These are phyloP conservation scores for Fusarium sp. DNA, from an alignment of 2,329 filamentous ascomycete species.

Conservation along the genomic window DNA sequence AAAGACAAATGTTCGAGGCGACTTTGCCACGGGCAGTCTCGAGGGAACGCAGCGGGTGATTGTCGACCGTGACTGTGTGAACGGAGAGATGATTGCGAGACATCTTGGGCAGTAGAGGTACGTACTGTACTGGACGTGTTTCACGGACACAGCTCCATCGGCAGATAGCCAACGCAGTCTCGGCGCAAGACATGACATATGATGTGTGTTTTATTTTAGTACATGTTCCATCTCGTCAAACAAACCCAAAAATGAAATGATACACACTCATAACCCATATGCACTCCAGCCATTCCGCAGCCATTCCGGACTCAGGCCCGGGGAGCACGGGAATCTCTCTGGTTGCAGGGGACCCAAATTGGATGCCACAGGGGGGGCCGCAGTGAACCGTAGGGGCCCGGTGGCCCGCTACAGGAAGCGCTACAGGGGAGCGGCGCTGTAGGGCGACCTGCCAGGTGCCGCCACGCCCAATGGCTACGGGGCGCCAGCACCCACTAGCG, in stretches of 20 bases:
- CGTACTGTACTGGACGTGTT: neutral
- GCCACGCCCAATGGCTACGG: slow-evolving; percentile 13
- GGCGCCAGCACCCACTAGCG: slow-evolving; percentile 10
- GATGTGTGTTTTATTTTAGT: neutral
- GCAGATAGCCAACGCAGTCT: neutral
- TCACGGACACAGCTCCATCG: slow-evolving; percentile 7
- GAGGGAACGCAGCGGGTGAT: slow-evolving; percentile 7
- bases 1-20: slow-evolving; percentile 4
- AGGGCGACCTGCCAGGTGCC: slow-evolving; percentile 21
- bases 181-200: neutral
- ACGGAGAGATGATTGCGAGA: slow-evolving; percentile 32
- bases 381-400: neutral
- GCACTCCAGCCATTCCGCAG: neutral
- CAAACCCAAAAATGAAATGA: neutral
- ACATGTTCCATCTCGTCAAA: neutral
- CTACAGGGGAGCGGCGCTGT: slow-evolving; percentile 15
- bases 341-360: slow-evolving; percentile 29
- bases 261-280: neutral
- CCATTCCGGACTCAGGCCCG: slow-evolving; percentile 25
- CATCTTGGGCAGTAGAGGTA: slow-evolving; percentile 14
- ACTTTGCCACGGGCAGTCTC: slow-evolving; percentile 10
- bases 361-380: slow-evolving; percentile 14
- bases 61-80: neutral
- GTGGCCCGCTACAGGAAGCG: slow-evolving; percentile 9
- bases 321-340: slow-evolving; percentile 13